phyloP scores from a whole-genome alignment of 306 rosid species.

The Cucurbita moschata region DNA sequence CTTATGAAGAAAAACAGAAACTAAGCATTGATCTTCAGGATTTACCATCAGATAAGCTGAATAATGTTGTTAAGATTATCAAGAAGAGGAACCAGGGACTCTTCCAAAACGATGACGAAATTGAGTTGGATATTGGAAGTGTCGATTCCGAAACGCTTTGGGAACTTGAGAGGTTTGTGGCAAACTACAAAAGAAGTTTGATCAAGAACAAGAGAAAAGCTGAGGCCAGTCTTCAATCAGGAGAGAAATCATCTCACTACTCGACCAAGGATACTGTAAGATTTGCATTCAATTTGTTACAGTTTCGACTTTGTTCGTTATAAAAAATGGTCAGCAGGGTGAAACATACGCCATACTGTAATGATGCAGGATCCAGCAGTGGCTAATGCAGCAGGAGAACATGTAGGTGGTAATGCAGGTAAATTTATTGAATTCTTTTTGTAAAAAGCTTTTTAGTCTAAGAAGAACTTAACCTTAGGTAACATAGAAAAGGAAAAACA shows the following conservation, averaged over 20 bases:
- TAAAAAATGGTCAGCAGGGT: neutral
- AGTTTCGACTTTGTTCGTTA: neutral
- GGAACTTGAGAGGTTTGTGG: slow-evolving; percentile 87
- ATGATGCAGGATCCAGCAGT: slow-evolving; percentile 27
- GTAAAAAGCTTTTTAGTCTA: neutral
- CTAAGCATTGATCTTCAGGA: slow-evolving; percentile 58
- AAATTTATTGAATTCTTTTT: neutral
- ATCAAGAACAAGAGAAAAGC: slow-evolving; percentile 63
- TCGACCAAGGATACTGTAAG: slow-evolving; percentile 1
- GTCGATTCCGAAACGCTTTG: slow-evolving; percentile 84
- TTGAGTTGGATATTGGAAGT: slow-evolving; percentile 80
- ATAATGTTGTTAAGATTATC: slow-evolving; percentile 57
- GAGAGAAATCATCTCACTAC: slow-evolving; percentile 17
- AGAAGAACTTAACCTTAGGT: neutral
- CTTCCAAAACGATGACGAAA: slow-evolving; percentile 73
- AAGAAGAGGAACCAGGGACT: slow-evolving; percentile 60
- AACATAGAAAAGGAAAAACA: neutral
- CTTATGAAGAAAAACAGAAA: slow-evolving; percentile 68
- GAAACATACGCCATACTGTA: neutral
- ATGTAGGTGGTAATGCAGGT: slow-evolving; percentile 39
- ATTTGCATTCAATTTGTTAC: neutral
- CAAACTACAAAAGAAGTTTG: slow-evolving; percentile 60
- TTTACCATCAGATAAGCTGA: slow-evolving; percentile 74
- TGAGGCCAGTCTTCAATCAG: slow-evolving; percentile 38
- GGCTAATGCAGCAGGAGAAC: slow-evolving; percentile 13